These are phyloP conservation scores for Anisodus tanguticus DNA, from an alignment of 257 asterid species.

Conservation along the genomic window DNA sequence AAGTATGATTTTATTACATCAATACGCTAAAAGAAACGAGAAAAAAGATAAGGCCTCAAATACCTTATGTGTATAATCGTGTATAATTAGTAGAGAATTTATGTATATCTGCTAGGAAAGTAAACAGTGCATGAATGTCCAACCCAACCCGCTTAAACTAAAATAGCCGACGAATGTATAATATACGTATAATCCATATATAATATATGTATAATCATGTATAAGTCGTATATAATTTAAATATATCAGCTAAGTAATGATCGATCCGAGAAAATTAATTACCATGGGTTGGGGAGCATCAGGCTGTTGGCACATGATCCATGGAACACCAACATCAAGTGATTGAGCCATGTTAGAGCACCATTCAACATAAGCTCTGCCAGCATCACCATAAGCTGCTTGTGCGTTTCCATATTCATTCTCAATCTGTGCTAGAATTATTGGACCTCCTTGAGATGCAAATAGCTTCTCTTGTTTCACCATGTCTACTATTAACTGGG, in stretches of 20 bases:
- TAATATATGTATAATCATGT: too few species aligned
- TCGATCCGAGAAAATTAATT: background rate
- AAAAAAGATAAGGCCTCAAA: background rate
- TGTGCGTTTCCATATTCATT: slow-evolving; percentile 78
- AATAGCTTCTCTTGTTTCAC: slow-evolving; percentile 66
- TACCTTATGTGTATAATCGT: too few species aligned
- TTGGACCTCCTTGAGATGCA: slow-evolving; percentile 93
- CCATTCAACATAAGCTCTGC: slow-evolving; percentile 68
- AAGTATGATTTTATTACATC: background rate
- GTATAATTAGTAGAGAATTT: too few species aligned
- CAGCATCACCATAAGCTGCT: slow-evolving; percentile 65
- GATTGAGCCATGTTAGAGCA: slow-evolving; percentile 67
- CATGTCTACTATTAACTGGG: slow-evolving; percentile 65
- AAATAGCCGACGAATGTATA: too few species aligned
- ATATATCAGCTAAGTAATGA: too few species aligned
- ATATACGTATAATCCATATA: too few species aligned
- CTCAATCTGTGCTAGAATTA: slow-evolving; percentile 79
- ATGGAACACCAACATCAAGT: slow-evolving; percentile 69
- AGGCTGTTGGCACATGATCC: slow-evolving; percentile 84
- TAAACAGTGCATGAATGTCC: background rate
- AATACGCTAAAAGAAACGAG: background rate
- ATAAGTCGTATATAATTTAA: too few species aligned
- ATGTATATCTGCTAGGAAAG: background rate
- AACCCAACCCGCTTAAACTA: too few species aligned
- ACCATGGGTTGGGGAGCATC: slow-evolving; percentile 79